phyloP scores from a whole-genome alignment of 139 green algal genomes.

The Chloropicon primus region DNA sequence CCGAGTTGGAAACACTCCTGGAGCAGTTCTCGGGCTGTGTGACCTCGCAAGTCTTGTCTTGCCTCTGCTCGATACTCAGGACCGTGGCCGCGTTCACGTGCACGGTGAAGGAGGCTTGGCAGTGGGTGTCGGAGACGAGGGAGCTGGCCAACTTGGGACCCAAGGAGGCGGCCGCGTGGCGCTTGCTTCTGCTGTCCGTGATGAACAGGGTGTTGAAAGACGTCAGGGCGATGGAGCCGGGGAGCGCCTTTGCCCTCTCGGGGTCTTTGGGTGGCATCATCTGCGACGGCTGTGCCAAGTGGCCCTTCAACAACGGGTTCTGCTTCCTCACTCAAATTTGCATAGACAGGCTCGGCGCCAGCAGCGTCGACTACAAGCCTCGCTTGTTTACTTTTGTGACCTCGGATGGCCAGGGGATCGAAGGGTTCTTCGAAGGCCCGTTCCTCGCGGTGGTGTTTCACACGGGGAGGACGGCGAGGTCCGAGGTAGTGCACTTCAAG shows the following conservation, averaged over 20 bases:
- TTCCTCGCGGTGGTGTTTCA: neutral
- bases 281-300: neutral
- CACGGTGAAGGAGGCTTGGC: neutral
- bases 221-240: neutral
- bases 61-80: neutral
- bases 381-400: neutral
- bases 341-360: neutral
- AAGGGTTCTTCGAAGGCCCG: neutral
- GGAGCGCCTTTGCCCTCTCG: neutral
- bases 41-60: neutral
- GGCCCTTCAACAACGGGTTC: neutral
- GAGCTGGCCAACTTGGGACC: neutral
- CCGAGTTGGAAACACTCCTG: neutral
- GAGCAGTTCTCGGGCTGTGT: neutral
- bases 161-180: neutral
- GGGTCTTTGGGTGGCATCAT: neutral
- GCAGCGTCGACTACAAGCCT: neutral
- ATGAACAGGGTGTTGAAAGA: neutral
- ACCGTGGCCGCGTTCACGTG: neutral
- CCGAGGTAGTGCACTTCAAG: neutral
- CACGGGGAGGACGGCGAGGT: neutral
- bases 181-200: neutral
- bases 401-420: neutral
- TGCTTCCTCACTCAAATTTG: neutral
- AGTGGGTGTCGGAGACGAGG: neutral